Evolutionary conservation across 345 rosid genomes (phyloP).

Genomic region (Litchi chinensis): DNA sequence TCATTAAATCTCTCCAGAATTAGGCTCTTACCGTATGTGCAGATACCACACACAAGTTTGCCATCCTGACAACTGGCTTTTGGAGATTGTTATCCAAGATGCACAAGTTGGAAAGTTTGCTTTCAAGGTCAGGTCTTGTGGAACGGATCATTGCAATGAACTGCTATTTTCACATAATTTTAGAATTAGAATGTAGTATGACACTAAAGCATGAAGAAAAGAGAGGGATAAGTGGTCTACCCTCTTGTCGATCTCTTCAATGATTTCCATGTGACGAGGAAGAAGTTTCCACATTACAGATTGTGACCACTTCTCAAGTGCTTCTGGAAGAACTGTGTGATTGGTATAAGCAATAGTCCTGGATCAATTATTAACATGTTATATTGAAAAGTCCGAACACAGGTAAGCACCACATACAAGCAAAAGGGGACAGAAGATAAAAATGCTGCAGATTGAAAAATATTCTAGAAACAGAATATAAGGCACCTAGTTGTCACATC

Average conservation of each 20-base stretch:
- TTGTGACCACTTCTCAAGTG: slow-evolving; percentile 97
- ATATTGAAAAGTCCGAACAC: slow-evolving; percentile 16
- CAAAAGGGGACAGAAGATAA: slow-evolving; percentile 3
- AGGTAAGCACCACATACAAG: slow-evolving; percentile 11
- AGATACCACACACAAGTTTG: slow-evolving; percentile 90
- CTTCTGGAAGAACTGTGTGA: slow-evolving; percentile 99
- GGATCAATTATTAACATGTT: slow-evolving; percentile 30
- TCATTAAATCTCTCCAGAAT: not conserved
- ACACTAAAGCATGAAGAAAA: slow-evolving; percentile 18
- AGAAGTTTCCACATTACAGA: slow-evolving; percentile 92
- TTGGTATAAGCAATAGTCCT: slow-evolving; percentile 96
- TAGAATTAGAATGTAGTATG: slow-evolving; percentile 13
- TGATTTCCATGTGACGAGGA: slow-evolving; percentile 99
- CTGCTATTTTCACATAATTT: slow-evolving; percentile 44
- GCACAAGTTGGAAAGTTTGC: slow-evolving; percentile 73
- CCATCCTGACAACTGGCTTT: slow-evolving; percentile 97
- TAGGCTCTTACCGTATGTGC: slow-evolving; percentile 70
- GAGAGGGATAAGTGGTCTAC: slow-evolving; percentile 37
- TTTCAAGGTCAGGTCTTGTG: slow-evolving; percentile 68
- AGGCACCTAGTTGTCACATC: slow-evolving; percentile 73
- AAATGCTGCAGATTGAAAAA: not conserved
- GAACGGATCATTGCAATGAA: slow-evolving; percentile 59
- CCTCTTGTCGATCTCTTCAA: slow-evolving; percentile 89
- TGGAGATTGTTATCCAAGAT: slow-evolving; percentile 83
- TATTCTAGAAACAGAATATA: not conserved